Evolutionary conservation across 1,284 basidiomycete species (phyloP).

Genomic region (Malassezia obtusa): DNA sequence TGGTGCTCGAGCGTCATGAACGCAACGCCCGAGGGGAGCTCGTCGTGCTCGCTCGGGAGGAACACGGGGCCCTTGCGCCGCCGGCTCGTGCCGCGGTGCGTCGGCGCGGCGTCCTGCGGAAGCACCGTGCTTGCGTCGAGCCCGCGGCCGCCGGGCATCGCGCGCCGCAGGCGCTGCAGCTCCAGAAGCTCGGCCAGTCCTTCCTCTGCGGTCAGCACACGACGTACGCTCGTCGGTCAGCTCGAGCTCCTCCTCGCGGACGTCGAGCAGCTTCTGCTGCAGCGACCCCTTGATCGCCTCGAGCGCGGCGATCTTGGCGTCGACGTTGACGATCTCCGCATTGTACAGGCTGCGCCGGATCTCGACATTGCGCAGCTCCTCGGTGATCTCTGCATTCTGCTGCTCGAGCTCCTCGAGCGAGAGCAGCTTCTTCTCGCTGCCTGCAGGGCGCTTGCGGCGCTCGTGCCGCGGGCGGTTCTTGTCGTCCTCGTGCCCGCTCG

Average conservation of each 20-base stretch:
- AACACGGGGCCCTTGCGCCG: constrained; percentile 61
- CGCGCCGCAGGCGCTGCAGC: constrained; percentile 34
- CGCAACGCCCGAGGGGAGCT: constrained; percentile 81
- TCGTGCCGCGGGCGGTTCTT: constrained; percentile 9
- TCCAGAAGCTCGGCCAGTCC: constrained; percentile 39
- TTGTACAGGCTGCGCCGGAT: constrained; percentile 29
- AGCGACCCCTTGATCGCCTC: constrained; percentile 71
- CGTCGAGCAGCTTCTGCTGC: constrained; percentile 68
- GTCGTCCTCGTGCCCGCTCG: neutral
- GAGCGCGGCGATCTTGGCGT: constrained; percentile 56
- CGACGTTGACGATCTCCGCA: constrained; percentile 26
- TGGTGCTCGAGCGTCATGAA: constrained; percentile 90
- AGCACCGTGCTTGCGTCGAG: constrained; percentile 25
- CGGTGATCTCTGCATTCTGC: constrained; percentile 36
- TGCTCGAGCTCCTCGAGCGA: constrained; percentile 38
- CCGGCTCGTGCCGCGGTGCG: constrained; percentile 23
- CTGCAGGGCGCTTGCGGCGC: neutral
- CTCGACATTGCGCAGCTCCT: constrained; percentile 36
- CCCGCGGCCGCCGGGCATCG: constrained; percentile 44
- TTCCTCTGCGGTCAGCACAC: constrained; percentile 1
- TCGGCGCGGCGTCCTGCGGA: constrained; percentile 14
- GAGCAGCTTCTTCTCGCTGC: constrained; percentile 10
- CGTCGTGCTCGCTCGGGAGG: constrained; percentile 91
- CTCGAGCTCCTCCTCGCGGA: constrained; percentile 91
- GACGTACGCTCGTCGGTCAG: constrained; percentile 62